Evolutionary conservation across 106 monocot genomes (phyloP).

Genomic region (Acorus gramineus): DNA sequence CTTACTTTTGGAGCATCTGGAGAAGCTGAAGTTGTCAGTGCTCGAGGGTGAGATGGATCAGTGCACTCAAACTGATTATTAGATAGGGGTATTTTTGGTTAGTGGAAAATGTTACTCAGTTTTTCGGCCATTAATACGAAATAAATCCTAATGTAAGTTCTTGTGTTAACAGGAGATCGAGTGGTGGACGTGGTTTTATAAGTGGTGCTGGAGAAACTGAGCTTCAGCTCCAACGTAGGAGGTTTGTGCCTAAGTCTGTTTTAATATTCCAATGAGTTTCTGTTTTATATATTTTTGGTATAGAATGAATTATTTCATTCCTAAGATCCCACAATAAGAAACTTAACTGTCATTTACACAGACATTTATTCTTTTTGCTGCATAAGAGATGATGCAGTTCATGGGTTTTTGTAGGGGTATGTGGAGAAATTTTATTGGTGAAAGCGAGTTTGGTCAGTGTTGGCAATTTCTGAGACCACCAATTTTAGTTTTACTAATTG

Average conservation of each 20-base stretch:
- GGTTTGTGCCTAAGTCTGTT: constrained; percentile 24
- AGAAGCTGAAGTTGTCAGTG: constrained; percentile 97
- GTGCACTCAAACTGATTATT: no score
- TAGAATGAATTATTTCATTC: not conserved
- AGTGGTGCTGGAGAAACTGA: constrained; percentile 99
- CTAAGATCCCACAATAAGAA: not conserved
- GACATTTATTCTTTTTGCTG: no score
- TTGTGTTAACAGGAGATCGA: constrained; percentile 56
- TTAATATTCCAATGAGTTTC: not conserved
- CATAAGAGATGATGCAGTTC: no score
- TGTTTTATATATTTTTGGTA: not conserved
- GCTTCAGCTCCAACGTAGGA: constrained; percentile 91
- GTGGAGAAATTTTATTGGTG: no score
- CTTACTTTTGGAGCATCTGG: constrained; percentile 84
- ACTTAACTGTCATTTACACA: no score
- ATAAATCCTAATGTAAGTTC: not conserved
- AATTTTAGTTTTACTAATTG: no score
- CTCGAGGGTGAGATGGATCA: constrained; percentile 46
- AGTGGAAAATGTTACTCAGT: no score
- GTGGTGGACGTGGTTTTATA: constrained; percentile 91
- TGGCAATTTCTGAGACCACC: no score
- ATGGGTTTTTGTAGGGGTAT: no score
- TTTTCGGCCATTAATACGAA: no score
- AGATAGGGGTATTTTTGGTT: no score
- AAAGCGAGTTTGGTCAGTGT: no score